Evolutionary conservation across 169 alveolate genomes (phyloP).

Genomic region (Toxoplasma gondii): DNA sequence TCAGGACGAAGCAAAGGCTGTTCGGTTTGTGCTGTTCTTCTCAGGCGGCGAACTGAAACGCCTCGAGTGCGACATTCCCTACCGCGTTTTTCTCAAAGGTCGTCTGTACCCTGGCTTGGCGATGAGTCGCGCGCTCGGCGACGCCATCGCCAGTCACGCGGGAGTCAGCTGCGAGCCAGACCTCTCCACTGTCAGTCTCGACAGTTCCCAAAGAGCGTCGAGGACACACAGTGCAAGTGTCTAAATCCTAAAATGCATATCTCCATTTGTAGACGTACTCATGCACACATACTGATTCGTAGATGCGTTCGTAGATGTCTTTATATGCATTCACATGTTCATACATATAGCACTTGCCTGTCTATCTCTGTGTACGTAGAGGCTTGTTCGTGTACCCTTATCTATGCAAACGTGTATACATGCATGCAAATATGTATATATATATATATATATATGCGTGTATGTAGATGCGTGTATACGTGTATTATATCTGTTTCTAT

Average conservation of each 20-base stretch:
- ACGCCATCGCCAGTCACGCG: conserved; percentile 18
- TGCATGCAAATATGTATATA: neutral
- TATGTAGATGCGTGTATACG: neutral
- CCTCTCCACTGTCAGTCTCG: neutral
- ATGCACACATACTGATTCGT: neutral
- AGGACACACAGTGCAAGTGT: neutral
- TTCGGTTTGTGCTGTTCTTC: neutral
- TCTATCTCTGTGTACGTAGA: neutral
- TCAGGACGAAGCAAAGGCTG: neutral
- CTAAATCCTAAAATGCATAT: no score
- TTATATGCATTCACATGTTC: neutral
- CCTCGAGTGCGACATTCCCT: conserved; percentile 84
- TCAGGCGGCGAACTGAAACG: conserved; percentile 88
- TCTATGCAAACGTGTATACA: no score
- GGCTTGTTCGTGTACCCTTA: no score
- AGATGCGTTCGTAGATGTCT: neutral
- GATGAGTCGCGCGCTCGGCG: conserved; percentile 49
- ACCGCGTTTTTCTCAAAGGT: conserved; percentile 85
- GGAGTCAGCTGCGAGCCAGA: conserved; percentile 44
- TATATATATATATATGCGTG: neutral
- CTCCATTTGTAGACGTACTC: neutral
- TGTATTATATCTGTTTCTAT: neutral
- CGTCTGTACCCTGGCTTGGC: conserved; percentile 57
- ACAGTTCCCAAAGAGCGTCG: neutral
- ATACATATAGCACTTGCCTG: neutral